Base-by-base conservation (phyloP, 495 filamentous ascomycete species). In the Endocarpon pusillum region DNA sequence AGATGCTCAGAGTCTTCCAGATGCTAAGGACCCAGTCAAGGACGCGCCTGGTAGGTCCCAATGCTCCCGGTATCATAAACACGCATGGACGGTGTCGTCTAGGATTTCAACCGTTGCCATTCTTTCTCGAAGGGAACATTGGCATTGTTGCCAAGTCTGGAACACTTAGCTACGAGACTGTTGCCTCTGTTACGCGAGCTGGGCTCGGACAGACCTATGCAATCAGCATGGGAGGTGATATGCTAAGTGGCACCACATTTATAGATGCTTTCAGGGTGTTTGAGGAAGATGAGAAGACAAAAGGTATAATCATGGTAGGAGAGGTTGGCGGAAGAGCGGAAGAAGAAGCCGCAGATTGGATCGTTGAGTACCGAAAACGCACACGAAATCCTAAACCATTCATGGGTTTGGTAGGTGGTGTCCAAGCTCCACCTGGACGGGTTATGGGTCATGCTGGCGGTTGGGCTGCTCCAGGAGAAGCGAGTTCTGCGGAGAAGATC, bases 391-490 rank as follows among this genome's bases (percentile, higher is more conserved):
- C 78, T 0, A 87, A 87, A 43, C 84, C 84, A 0, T 81, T 93
- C 17, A 73, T 81, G 48, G 85, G 74, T 23, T 59, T 91, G 6
- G 59, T 92, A 27, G 81, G 71, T 19, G 84, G 85, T 1, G 46
- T 75, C 21, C 54, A 72, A 21, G 78, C 81, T 21, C 62, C 65
- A 4, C 54, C 61, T 11, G 76, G 78, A 1, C 65, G 67, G n/a
- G 66, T 84, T 21, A 89, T 93, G 83, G 85, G 85, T 14, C 85
- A 92, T 53, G 79, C 82, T 10, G 85, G 85, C 11, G 85, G 85
- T 21, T 81, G 81, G 58, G 61, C 67, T 20, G 62, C 71, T 0
- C 59, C 69, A 6, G 75, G 75, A 11, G 81, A 91, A 40, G 71
- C 73, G 5, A 62, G 64, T 36, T 69, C 75, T 0, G 53, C 55